phyloP scores from a whole-genome alignment of 2,329 filamentous ascomycete genomes.

The Proliferodiscus dingleyae region DNA sequence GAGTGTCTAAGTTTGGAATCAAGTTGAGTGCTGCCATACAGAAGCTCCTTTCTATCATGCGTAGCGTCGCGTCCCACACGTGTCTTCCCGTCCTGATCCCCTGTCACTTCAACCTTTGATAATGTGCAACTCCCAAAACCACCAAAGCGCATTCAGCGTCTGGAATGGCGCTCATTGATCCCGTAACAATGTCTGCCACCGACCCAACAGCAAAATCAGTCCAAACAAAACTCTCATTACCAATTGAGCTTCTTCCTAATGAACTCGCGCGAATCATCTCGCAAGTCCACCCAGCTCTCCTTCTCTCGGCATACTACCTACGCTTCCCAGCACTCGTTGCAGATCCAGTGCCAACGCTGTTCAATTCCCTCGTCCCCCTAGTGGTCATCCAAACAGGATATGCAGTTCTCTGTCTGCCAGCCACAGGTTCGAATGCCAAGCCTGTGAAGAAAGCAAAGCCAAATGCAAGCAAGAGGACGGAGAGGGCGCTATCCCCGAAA shows the following conservation, averaged over 20 bases:
- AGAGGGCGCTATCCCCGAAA: constrained; percentile 12
- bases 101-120: neutral
- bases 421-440: constrained; percentile 46
- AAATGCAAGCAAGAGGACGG: constrained; percentile 50
- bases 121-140: neutral
- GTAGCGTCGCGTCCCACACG: constrained; percentile 2
- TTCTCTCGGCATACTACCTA: constrained; percentile 59
- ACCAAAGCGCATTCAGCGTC: constrained; percentile 1
- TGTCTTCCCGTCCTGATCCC: neutral
- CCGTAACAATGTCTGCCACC: constrained; percentile 27
- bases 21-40: neutral
- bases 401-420: constrained; percentile 58
- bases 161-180: constrained; percentile 30
- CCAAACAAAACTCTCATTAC: constrained; percentile 20
- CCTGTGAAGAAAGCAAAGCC: constrained; percentile 45
- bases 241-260: constrained; percentile 29
- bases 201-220: constrained; percentile 6
- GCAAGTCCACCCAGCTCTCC: constrained; percentile 61
- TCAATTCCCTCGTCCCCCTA: constrained; percentile 56
- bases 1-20: neutral
- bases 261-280: constrained; percentile 49
- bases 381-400: constrained; percentile 61
- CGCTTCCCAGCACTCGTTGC: constrained; percentile 64
- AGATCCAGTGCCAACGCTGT: constrained; percentile 62
- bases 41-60: neutral